Evolutionary conservation across 2,329 filamentous ascomycete genomes (phyloP).

Genomic region (Sarocladiaceae sp.): DNA sequence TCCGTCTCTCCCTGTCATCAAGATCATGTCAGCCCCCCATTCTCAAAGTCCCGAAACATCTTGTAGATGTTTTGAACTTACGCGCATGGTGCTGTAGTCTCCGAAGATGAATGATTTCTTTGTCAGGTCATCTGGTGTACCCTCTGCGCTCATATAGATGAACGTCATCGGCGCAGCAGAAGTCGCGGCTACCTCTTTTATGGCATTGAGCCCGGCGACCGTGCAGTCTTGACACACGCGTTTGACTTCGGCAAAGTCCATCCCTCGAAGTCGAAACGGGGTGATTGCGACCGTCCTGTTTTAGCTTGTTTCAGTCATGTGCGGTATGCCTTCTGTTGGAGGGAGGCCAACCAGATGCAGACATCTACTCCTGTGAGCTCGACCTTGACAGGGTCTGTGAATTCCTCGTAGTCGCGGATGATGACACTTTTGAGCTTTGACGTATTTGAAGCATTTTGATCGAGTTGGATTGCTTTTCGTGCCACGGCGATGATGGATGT

Average conservation of each 20-base stretch:
- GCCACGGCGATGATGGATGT: neutral
- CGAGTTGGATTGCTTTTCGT: neutral
- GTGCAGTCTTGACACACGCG: neutral
- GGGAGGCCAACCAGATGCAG: neutral
- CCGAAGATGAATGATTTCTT: neutral
- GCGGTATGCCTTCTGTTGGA: too few species aligned
- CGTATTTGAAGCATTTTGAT: neutral
- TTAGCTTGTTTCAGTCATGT: too few species aligned
- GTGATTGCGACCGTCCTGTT: neutral
- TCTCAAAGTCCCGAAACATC: neutral
- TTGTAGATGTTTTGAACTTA: neutral
- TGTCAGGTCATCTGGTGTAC: neutral
- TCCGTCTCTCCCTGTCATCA: neutral
- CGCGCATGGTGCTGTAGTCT: neutral
- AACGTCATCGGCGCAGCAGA: neutral
- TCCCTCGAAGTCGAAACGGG: neutral
- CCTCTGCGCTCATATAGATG: neutral
- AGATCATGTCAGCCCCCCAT: neutral
- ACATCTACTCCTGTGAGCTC: neutral
- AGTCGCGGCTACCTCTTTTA: neutral
- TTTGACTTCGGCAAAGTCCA: neutral
- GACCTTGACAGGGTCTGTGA: neutral
- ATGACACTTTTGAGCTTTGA: neutral
- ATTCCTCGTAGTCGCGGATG: neutral
- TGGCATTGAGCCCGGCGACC: neutral